phyloP scores from a whole-genome alignment of 306 rosid genomes.

The barrel medic (Medicago truncatula) region DNA sequence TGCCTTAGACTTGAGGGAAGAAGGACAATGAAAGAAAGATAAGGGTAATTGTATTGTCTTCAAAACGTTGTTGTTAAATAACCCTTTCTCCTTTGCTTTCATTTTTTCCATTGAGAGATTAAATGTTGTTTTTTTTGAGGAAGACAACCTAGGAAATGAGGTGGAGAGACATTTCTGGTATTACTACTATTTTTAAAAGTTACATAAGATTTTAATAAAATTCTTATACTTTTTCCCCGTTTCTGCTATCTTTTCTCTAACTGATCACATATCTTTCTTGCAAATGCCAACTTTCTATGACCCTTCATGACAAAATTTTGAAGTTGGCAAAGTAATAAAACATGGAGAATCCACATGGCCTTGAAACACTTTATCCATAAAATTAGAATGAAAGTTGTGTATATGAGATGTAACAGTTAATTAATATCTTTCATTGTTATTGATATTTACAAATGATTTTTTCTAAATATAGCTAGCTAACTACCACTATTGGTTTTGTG shows the following conservation, averaged over 20 bases:
- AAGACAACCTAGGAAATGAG: constrained; percentile 29
- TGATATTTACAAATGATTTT: neutral
- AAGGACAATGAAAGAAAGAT: neutral
- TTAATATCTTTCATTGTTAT: neutral
- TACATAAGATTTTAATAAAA: constrained; percentile 11
- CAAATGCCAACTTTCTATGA: neutral
- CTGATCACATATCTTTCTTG: neutral
- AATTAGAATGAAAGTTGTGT: neutral
- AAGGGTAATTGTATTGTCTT: neutral
- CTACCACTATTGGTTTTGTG: neutral
- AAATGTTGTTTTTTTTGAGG: neutral
- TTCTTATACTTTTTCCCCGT: neutral
- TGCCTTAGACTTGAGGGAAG: constrained; percentile 58
- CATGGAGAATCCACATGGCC: neutral
- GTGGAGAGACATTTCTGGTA: constrained; percentile 62
- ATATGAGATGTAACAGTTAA: neutral
- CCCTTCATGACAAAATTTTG: constrained; percentile 1
- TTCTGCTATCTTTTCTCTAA: neutral
- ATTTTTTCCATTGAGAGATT: constrained; percentile 4
- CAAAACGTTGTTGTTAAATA: neutral
- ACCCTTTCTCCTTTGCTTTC: neutral
- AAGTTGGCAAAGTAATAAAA: neutral
- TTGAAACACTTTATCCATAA: neutral
- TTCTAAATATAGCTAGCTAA: neutral
- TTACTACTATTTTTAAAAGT: constrained; percentile 50